Conservation (phyloP, 306 rosid genomes). For the Prunus fruticosa region DNA sequence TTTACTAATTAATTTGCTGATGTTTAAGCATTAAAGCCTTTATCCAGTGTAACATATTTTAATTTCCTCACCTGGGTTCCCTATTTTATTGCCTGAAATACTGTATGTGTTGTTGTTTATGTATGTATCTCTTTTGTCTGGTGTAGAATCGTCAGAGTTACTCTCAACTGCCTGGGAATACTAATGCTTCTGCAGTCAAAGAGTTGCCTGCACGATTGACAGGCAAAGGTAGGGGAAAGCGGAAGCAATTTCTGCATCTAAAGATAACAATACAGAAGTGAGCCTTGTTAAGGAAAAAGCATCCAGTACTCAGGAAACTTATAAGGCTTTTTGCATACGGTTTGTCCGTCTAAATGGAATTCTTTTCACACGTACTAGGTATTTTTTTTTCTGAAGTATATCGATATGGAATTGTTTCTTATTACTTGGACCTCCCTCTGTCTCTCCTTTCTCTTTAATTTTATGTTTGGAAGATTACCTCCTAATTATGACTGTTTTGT, state of each 20-base stretch:
- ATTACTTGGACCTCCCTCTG: not conserved
- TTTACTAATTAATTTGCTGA: not conserved
- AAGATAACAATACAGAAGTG: slow-evolving; percentile 41
- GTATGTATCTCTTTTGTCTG: not conserved
- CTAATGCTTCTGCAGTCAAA: slow-evolving; percentile 49
- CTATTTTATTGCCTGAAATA: not conserved
- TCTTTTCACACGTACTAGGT: slow-evolving; percentile 92
- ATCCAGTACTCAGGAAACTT: slow-evolving; percentile 41
- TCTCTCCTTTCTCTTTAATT: too few species aligned
- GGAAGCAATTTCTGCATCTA: slow-evolving; percentile 45
- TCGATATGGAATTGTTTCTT: not conserved
- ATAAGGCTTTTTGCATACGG: slow-evolving; percentile 61
- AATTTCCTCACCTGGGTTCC: not conserved
- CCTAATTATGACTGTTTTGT: slow-evolving; percentile 23
- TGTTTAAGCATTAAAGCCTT: not conserved
- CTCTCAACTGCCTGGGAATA: slow-evolving; percentile 63
- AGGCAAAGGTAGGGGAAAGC: slow-evolving; percentile 66
- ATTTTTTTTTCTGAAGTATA: slow-evolving; percentile 1
- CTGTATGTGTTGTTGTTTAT: not conserved
- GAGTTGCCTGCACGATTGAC: slow-evolving; percentile 48
- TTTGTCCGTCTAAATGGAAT: slow-evolving; percentile 94
- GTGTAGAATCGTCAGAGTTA: slow-evolving; percentile 84
- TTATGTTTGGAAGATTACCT: not conserved
- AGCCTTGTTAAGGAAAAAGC: slow-evolving; percentile 45
- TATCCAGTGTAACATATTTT: not conserved